Percentiles rank a stretch among this genome's conserved stretches.
These are phyloP conservation scores for Verbascum thapsus DNA, from an alignment of 257 asterid genomes.

Conservation along the genomic window DNA sequence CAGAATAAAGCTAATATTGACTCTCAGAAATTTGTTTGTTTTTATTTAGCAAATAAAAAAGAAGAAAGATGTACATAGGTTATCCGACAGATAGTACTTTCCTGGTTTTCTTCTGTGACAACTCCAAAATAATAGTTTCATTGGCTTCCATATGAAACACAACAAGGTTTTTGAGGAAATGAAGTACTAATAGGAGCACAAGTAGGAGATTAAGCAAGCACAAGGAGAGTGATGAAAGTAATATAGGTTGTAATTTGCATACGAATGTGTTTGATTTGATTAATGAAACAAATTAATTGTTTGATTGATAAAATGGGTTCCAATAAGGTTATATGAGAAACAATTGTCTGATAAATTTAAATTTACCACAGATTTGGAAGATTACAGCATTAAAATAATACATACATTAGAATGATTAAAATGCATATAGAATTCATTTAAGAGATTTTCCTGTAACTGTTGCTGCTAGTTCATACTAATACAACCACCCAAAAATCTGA, in stretches of 20 bases:
- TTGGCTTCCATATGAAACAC: not conserved
- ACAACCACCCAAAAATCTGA: constrained; percentile 3
- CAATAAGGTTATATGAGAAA: not conserved
- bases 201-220: not conserved
- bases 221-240: not conserved
- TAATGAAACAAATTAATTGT: not conserved
- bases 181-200: not conserved
- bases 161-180: not conserved
- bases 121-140: not conserved
- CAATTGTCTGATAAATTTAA: not conserved
- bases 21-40: not conserved
- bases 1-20: not conserved
- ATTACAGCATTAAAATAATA: too few species aligned
- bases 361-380: not conserved
- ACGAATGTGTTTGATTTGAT: not conserved
- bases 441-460: not conserved
- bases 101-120: not conserved
- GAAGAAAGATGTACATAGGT: not conserved
- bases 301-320: not conserved
- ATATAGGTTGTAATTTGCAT: not conserved
- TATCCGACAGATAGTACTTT: not conserved
- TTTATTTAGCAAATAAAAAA: not conserved
- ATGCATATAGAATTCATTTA: constrained; percentile 6
- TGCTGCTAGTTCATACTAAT: constrained; percentile 5
- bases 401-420: constrained; percentile 7